Conservation (phyloP, 257 asterid species). For the Nicotiana noctiflora region DNA sequence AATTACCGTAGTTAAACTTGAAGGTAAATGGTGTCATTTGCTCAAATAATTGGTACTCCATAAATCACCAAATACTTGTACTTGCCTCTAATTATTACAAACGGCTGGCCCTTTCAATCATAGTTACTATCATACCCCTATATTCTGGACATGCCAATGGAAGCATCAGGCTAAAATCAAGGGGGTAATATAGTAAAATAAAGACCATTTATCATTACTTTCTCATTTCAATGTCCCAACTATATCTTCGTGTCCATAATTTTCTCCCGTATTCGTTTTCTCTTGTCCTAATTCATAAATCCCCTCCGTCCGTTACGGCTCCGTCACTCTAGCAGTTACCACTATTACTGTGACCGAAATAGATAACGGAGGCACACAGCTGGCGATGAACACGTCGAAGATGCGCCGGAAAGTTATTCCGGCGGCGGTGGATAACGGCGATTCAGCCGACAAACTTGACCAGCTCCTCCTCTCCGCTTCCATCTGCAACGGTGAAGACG, state of each 20-base stretch:
- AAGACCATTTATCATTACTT: not conserved
- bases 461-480: conserved; percentile 79
- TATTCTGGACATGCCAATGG: not conserved
- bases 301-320: conserved; percentile 42
- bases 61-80: not conserved
- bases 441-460: conserved; percentile 82
- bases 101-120: not conserved
- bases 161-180: not conserved
- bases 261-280: conserved; percentile 15
- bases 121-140: not conserved
- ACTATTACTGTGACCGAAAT: conserved; percentile 9
- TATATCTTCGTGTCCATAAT: not conserved
- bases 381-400: conserved; percentile 47
- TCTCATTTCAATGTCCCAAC: conserved; percentile 6
- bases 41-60: not conserved
- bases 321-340: conserved; percentile 30
- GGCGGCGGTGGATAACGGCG: conserved; percentile 54
- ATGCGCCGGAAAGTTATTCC: conserved; percentile 82
- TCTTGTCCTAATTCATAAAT: conserved; percentile 34
- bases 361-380: not conserved
- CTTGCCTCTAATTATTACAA: not conserved
- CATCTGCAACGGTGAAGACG: conserved; percentile 89
- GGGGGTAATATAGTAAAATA: not conserved
- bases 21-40: not conserved
- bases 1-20: not conserved